These are phyloP conservation scores for Penicillium decumbens DNA, from an alignment of 2,329 filamentous ascomycete genomes.

Conservation along the genomic window DNA sequence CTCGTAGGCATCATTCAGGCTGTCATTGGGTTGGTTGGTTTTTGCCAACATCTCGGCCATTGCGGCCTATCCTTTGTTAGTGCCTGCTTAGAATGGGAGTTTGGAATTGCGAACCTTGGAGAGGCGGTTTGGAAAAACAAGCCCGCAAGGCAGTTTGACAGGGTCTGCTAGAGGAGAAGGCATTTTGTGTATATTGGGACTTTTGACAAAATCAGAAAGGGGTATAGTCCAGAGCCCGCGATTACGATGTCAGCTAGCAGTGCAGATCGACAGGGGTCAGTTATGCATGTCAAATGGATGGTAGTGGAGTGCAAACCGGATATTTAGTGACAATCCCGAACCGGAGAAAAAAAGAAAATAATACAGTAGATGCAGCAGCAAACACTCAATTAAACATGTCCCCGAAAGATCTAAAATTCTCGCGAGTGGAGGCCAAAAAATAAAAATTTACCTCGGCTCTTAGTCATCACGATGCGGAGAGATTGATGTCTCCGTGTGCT, in stretches of 20 bases:
- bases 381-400: neutral
- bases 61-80: slow-evolving; percentile 38
- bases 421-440: neutral
- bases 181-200: slow-evolving; percentile 11
- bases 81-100: neutral
- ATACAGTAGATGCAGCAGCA: neutral
- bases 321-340: neutral
- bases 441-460: slow-evolving; percentile 5
- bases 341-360: neutral
- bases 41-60: slow-evolving; percentile 45
- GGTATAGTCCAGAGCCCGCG: neutral
- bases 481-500: slow-evolving; percentile 10
- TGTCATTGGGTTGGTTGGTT: slow-evolving; percentile 42
- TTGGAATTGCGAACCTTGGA: slow-evolving; percentile 32
- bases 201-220: neutral
- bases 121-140: slow-evolving; percentile 54
- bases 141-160: slow-evolving; percentile 52
- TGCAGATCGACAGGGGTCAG: slow-evolving; percentile 1
- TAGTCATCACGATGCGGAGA: slow-evolving; percentile 12
- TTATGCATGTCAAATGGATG: neutral
- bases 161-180: slow-evolving; percentile 37
- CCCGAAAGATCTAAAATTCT: neutral
- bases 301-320: neutral
- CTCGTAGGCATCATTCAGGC: slow-evolving; percentile 47
- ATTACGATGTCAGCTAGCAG: neutral